Base-by-base conservation (phyloP, 495 filamentous ascomycete genomes). In the Trichoderma reesei region DNA sequence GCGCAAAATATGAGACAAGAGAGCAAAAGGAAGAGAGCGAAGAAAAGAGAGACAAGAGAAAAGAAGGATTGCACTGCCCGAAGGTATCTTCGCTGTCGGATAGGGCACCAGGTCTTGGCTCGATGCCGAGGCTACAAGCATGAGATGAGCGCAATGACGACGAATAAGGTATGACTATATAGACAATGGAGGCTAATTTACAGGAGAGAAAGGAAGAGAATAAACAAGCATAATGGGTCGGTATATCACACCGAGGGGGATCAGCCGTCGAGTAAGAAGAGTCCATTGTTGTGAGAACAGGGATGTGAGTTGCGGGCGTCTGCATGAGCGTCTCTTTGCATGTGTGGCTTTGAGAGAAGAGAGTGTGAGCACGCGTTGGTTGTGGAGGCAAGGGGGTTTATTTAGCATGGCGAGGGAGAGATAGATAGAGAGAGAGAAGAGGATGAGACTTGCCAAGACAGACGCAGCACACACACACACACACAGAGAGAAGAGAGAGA, bases 401-500 rank as follows among this genome's bases (percentile, higher is more conserved):
- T 18, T 48, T 44, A 16, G 41, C 13, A 44, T 3, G n/a, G 41
- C n/a, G 10, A 44, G 41, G n/a, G 41, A 44, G 41, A 16, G 41
- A 16, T 44, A 44, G 13, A 10, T 44, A 41, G 41, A 14, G 13
- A 48, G n/a, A n/a, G 16, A 48, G 44, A 48, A n/a, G 20, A 16
- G 44, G 44, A 48, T n/a, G 44, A 48, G 44, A 18, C 44, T 48
- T 48, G 44, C 44, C 44, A 48, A 48, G 44, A 48, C 37, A n/a
- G n/a, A n/a, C n/a, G n/a, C n/a, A n/a, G n/a, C n/a, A n/a, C n/a
- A n/a, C n/a, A n/a, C n/a, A n/a, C n/a, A n/a, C n/a, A n/a, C n/a
- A n/a, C n/a, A n/a, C 37, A 39, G 10, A 39, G 37, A 39, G 37
- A 39, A 10, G 37, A 39, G 10, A 4, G 5, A 39, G n/a, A n/a